phyloP scores from a whole-genome alignment of 768 basidiomycete species.

The Calocybe indica region DNA sequence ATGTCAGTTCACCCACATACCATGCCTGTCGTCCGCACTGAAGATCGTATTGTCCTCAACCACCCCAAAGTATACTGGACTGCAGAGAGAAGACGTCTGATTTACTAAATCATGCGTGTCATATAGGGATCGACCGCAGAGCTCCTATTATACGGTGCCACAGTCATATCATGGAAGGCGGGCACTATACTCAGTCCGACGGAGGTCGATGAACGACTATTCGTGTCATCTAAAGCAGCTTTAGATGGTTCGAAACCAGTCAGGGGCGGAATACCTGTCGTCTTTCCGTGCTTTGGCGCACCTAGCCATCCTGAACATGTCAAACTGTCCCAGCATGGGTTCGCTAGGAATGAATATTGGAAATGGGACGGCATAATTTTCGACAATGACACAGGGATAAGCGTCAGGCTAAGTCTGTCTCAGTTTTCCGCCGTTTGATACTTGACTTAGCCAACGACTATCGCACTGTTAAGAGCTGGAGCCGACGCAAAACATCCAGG shows the following conservation, averaged over 20 bases:
- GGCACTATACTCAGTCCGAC: conserved; percentile 12
- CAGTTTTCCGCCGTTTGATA: background rate
- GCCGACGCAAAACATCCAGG: conserved; percentile 52
- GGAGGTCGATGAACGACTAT: conserved; percentile 60
- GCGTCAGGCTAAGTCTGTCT: conserved; percentile 69
- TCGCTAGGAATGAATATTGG: conserved; percentile 80
- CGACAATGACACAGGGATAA: conserved; percentile 68
- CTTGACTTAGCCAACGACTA: background rate
- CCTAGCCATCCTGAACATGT: conserved; percentile 70
- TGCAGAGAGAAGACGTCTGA: no score
- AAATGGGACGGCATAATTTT: conserved; percentile 52
- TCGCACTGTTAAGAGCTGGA: conserved; percentile 44
- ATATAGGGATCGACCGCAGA: conserved; percentile 58
- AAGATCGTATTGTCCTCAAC: conserved; percentile 40
- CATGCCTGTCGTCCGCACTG: conserved; percentile 53
- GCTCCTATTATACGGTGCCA: conserved; percentile 78
- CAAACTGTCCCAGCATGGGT: conserved; percentile 82
- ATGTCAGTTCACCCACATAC: background rate
- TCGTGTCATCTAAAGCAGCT: conserved; percentile 73
- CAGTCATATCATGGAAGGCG: conserved; percentile 83
- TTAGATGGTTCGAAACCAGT: conserved; percentile 79
- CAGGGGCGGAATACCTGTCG: conserved; percentile 50
- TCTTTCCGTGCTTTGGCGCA: conserved; percentile 88
- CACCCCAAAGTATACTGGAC: conserved; percentile 52
- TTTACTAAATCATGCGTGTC: no score